Evolutionary conservation across 495 filamentous ascomycete genomes (phyloP).

Genomic region (Annulohypoxylon stygium): DNA sequence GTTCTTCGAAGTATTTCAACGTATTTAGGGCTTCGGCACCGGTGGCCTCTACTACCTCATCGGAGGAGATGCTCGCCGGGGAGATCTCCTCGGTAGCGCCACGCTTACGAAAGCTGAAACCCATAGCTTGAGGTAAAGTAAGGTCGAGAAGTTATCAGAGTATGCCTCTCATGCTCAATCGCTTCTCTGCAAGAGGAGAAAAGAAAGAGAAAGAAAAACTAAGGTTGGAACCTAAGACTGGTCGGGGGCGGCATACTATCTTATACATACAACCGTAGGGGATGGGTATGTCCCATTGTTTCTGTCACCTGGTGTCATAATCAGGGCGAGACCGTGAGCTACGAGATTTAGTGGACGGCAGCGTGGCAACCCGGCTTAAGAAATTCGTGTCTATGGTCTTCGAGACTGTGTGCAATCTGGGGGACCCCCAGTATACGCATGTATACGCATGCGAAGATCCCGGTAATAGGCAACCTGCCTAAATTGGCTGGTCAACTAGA

Average conservation of each 20-base stretch:
- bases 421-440: background rate
- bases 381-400: slow-evolving; percentile 16
- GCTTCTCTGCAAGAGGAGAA: background rate
- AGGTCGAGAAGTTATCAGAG: slow-evolving; percentile 17
- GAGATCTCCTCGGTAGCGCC: slow-evolving; percentile 42
- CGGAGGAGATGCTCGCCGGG: slow-evolving; percentile 41
- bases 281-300: background rate
- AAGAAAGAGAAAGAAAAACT: background rate
- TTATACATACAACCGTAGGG: slow-evolving; percentile 14
- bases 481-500: slow-evolving; percentile 41
- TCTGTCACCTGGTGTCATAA: slow-evolving; percentile 14
- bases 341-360: slow-evolving; percentile 7
- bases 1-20: slow-evolving; percentile 65
- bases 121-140: slow-evolving; percentile 20
- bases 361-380: slow-evolving; percentile 19
- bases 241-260: slow-evolving; percentile 7
- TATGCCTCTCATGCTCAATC: slow-evolving; percentile 4
- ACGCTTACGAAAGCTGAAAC: slow-evolving; percentile 50
- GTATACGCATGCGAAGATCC: slow-evolving; percentile 23
- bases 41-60: slow-evolving; percentile 34
- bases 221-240: background rate
- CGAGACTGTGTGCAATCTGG: slow-evolving; percentile 26
- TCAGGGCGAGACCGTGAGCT: slow-evolving; percentile 21
- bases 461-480: slow-evolving; percentile 43
- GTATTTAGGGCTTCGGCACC: slow-evolving; percentile 52